Base-by-base conservation (phyloP, 179 eudicot species). In the Nepenthes alata region DNA sequence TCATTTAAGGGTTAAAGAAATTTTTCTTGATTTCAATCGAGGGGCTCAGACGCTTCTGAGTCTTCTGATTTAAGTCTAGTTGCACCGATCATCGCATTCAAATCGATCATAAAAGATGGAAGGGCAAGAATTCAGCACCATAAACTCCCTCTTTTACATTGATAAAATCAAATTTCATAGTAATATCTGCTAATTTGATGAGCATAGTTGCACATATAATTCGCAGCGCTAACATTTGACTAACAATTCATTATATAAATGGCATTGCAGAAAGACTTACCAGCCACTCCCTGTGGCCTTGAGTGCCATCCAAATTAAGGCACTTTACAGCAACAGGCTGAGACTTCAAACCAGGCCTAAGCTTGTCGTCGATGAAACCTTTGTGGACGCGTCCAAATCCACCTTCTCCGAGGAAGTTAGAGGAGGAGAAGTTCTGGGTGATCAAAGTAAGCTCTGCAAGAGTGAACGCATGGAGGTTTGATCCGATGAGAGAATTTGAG, bases 311-410 rank as follows among this genome's bases (percentile, higher is more conserved):
- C 1, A 72, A 66, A 63, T 78, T 79, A 53, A 78, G 82, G 35
- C 75, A 70, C 55, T 78, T 78, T n/a, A 78, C 82, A 2, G 82
- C 82, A 0, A 75, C 79, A 0, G 82, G 74, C n/a, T 75, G 82
- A 1, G 82, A 77, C 65, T 72, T 78, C 61, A 78, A 73, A 9
- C 84, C 84, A 61, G 76, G 84, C 2, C 74, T 65, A 62, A 77
- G 49, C 63, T 57, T 75, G 38, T 83, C 84, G 39, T 77, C 78
- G 8, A 80, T 67, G 55, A 78, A 78, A 35, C 85, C 85, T 48
- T 81, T 81, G 60, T 81, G 82, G 11, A 81, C 85, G 12, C 84
- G 81, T 3, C 85, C 87, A 11, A 83, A 83, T 62, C 87, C 84
- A 45, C 87, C 84, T 37, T 83, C 87, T 0, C 87, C 87, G 3